Evolutionary conservation across 176 grass and related monocot genomes (phyloP).

Genomic region (Juncus effusus): DNA sequence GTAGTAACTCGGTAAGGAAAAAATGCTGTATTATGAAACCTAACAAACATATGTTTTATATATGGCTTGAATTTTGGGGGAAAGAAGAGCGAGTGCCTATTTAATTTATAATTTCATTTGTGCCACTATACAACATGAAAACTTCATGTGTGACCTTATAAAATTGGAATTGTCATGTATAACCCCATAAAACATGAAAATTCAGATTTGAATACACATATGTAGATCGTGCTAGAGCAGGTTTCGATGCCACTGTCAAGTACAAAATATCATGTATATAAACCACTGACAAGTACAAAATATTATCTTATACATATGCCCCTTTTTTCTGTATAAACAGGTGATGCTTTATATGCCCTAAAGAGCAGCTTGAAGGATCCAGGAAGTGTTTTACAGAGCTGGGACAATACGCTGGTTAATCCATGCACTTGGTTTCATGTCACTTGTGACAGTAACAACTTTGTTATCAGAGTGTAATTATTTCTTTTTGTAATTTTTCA

Average conservation of each 20-base stretch:
- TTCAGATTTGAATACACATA: background rate
- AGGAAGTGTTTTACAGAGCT: constrained; percentile 61
- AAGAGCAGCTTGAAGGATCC: constrained; percentile 53
- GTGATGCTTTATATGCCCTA: constrained; percentile 63
- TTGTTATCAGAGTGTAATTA: constrained; percentile 74
- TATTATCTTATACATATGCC: background rate
- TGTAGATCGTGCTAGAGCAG: background rate
- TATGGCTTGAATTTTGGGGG: background rate
- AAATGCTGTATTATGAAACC: background rate
- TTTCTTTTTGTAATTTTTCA: background rate
- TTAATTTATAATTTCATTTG: no score
- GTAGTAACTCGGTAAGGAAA: background rate
- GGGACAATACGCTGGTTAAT: constrained; percentile 69
- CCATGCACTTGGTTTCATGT: constrained; percentile 85
- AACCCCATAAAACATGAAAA: background rate
- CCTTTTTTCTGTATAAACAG: constrained; percentile 26
- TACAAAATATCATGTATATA: background rate
- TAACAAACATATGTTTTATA: background rate
- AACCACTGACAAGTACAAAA: background rate
- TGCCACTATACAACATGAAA: no score
- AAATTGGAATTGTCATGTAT: background rate
- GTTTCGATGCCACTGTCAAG: background rate
- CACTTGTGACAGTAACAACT: constrained; percentile 60
- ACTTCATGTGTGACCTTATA: background rate
- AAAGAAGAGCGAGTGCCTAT: no score